Base-by-base conservation (phyloP, 1,284 basidiomycete species). In the Leucoagaricus sp. region DNA sequence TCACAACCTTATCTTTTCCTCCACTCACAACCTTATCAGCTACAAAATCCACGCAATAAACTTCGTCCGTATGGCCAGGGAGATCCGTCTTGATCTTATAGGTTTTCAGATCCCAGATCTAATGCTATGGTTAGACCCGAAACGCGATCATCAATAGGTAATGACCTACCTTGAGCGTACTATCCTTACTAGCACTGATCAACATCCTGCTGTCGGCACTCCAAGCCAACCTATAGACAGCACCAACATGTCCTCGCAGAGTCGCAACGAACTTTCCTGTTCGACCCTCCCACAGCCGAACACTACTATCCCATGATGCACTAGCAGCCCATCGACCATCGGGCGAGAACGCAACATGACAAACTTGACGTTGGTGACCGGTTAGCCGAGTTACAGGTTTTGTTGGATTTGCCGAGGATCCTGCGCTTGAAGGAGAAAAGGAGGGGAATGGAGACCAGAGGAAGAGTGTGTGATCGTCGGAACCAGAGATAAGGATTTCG, bases 11-110 rank as follows among this genome's bases (percentile, higher is more conserved):
- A 70, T 91, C 89, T 34, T 84, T 74, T 31, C 97, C 96, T 12
- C 96, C 97, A 69, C 94, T 96, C 60, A 98, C 95, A 29, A 98
- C 85, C 72, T 98, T 98, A 76, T 99, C 96, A 1, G 95, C 96
- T 0, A 97, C 94, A 68, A 96, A 97, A 71, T 97, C 95, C 19
- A 99, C 96, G 67, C 96, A 99, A 75, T 98, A 98, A 25, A 99
- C 96, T 71, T 99, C 97, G 67, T 99, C 96, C 0, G 91, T 92
- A 69, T 99, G 97, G 2, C 96, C 97, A 0, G 96, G 94, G 23
- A 99, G 82, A 71, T 99, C 96, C 2, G 85, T 87, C 66, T 93
- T 89, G 63, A 98, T 88, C 73, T 97, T 97, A 74, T 93, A 93
- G 15, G 93, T 96, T 71, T 94, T 94, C 58, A 97, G 78, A 70